Conservation (phyloP, 768 basidiomycete genomes). For the Rickenella mellea region DNA sequence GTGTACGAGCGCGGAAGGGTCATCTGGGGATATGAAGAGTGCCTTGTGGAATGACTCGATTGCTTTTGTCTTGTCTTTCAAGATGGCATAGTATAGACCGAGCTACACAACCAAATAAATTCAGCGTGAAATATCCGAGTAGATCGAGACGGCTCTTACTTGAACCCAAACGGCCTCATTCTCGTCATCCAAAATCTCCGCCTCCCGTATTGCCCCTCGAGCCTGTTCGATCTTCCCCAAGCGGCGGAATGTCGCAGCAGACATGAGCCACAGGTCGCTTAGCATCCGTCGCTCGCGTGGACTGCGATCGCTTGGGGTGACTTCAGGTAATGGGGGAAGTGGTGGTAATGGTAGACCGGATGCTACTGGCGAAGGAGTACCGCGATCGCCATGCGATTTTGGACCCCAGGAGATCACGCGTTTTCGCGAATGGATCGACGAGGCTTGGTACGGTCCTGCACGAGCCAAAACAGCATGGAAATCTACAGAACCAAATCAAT, state of each 20-base stretch:
- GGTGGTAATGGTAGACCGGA: conserved; percentile 28
- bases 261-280: conserved; percentile 88
- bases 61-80: conserved; percentile 50
- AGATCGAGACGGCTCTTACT: conserved; percentile 33
- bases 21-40: conserved; percentile 74
- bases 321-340: conserved; percentile 22
- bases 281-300: conserved; percentile 57
- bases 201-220: conserved; percentile 87
- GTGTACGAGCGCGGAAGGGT: conserved; percentile 70
- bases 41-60: conserved; percentile 79
- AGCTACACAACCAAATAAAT: conserved; percentile 33
- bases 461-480: conserved; percentile 56
- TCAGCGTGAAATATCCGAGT: background rate
- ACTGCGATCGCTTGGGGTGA: conserved; percentile 28
- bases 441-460: conserved; percentile 57
- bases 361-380: conserved; percentile 2
- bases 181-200: conserved; percentile 77
- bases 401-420: conserved; percentile 20
- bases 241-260: conserved; percentile 87
- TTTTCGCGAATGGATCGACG: conserved; percentile 76
- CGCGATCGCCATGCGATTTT: background rate
- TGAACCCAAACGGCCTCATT: conserved; percentile 94
- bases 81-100: conserved; percentile 60
- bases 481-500: conserved; percentile 29
- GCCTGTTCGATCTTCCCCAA: conserved; percentile 86